Evolutionary conservation across 1,284 basidiomycete genomes (phyloP).

Genomic region (Fomitopsis betulina): DNA sequence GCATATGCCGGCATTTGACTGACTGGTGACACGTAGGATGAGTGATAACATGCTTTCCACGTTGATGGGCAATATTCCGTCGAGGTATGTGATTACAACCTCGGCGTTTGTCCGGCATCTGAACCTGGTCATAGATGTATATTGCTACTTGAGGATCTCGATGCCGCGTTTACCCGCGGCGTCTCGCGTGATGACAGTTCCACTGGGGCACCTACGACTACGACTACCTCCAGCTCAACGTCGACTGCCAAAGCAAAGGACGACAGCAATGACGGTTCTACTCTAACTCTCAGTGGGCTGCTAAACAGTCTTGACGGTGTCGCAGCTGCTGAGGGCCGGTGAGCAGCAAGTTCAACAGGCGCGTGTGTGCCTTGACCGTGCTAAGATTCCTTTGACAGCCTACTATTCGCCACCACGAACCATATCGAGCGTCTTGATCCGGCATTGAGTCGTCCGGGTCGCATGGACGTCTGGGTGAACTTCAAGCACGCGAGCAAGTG

Average conservation of each 20-base stretch:
- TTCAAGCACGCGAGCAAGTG: conserved; percentile 83
- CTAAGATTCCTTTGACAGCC: conserved; percentile 33
- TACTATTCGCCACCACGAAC: conserved; percentile 81
- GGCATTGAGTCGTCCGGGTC: conserved; percentile 73
- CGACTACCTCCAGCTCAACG: conserved; percentile 34
- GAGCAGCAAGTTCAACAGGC: conserved; percentile 26
- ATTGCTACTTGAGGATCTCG: conserved; percentile 82
- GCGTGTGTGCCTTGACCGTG: not conserved
- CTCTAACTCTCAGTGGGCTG: conserved; percentile 75
- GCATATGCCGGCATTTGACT: not conserved
- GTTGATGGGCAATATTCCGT: conserved; percentile 80
- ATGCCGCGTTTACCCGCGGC: conserved; percentile 81
- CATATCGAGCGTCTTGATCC: conserved; percentile 85
- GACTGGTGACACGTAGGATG: conserved; percentile 47
- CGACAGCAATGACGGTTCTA: conserved; percentile 66
- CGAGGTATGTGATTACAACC: conserved; percentile 45
- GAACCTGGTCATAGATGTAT: conserved; percentile 56
- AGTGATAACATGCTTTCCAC: conserved; percentile 81
- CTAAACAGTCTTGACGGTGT: conserved; percentile 85
- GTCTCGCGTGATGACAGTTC: conserved; percentile 75
- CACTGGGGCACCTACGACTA: conserved; percentile 60
- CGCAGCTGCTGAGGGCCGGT: conserved; percentile 82
- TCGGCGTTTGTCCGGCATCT: conserved; percentile 1
- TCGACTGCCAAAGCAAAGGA: conserved; percentile 34
- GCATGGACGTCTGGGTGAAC: conserved; percentile 87